Evolutionary conservation across 345 rosid genomes (phyloP), one percentile per base, ranked within the genome.

Genomic region (Salix koriyanagi): DNA sequence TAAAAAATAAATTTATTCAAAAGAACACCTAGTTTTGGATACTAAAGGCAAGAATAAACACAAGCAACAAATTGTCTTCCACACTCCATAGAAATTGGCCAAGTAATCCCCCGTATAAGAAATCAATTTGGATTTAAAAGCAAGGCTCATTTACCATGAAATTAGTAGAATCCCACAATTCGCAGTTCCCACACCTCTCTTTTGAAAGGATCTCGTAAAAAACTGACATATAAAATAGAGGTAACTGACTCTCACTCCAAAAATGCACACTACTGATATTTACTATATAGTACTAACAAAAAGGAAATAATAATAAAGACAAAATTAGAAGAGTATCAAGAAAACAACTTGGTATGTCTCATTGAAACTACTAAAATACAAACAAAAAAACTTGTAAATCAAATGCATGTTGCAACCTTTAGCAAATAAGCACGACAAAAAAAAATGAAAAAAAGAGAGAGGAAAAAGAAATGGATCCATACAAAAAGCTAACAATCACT

Each of bases 371-470:
- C 15, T 14, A 4, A 18, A 65, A 36, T 48, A 21, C 6, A 34
- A 50, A 19, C 30, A 34, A 12, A 18, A 18, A 34, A 34, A 34
- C 54, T 16, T 23, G 28, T 39, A 65, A 62, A 52, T 7, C 52
- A 54, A 77, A 52, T 72, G 16, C 32, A 48, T 71, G 75, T 70
- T 64, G 75, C 71, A 64, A 19, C 0, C 62, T 56, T 9, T 10
- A 26, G 23, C 21, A 50, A 54, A 9, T 8, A 67, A 75, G 6
- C 6, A n/a, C 37, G 2, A 16, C 23, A 2, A 48, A 62, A 62
- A 32, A 4, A 60, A 62, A 37, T 23, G 21, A n/a, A 69, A 15
- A 1, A 9, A 6, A 41, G 9, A 8, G 0, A 26, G 16, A 23
- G 36, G 2, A 6, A 0, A 7, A 25, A 65, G 42, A 42, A 42